phyloP scores from a whole-genome alignment of 2,329 filamentous ascomycete species.

The Neonectria faginata region DNA sequence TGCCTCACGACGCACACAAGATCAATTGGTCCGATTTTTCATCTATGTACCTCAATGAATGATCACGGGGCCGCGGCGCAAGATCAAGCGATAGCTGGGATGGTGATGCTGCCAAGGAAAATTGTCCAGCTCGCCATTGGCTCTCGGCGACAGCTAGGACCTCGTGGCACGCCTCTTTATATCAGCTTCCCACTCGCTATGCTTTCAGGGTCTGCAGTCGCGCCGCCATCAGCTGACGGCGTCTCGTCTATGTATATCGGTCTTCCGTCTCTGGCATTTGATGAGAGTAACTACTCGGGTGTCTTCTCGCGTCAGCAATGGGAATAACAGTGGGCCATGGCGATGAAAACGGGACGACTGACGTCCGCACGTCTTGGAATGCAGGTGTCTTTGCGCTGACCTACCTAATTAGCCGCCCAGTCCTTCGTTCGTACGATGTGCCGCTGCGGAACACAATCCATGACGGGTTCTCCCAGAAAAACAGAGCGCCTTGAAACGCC shows the following conservation, averaged over 20 bases:
- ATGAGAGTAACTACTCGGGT: too few relatives aligned
- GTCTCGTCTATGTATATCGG: neutral
- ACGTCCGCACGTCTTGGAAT: neutral
- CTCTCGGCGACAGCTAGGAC: conserved; percentile 8
- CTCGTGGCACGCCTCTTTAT: conserved; percentile 12
- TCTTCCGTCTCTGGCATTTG: neutral
- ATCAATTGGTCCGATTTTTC: neutral
- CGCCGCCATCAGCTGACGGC: conserved; percentile 26
- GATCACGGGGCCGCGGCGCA: conserved; percentile 19
- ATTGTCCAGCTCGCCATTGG: conserved; percentile 18
- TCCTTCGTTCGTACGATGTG: conserved; percentile 7
- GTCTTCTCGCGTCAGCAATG: neutral
- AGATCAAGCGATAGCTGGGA: conserved; percentile 10
- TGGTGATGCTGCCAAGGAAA: conserved; percentile 21
- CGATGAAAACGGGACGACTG: too few relatives aligned
- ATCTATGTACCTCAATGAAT: neutral
- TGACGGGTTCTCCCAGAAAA: neutral
- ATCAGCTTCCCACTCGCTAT: conserved; percentile 18
- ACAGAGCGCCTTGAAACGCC: conserved; percentile 34
- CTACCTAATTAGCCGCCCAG: neutral
- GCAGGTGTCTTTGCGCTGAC: neutral
- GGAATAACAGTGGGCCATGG: neutral
- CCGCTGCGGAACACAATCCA: conserved; percentile 5
- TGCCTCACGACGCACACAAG: neutral
- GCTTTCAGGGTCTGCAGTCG: conserved; percentile 6